These are phyloP conservation scores for Linnemannia zychae DNA, from an alignment of 192 early-diverging fungal species.

Conservation along the genomic window DNA sequence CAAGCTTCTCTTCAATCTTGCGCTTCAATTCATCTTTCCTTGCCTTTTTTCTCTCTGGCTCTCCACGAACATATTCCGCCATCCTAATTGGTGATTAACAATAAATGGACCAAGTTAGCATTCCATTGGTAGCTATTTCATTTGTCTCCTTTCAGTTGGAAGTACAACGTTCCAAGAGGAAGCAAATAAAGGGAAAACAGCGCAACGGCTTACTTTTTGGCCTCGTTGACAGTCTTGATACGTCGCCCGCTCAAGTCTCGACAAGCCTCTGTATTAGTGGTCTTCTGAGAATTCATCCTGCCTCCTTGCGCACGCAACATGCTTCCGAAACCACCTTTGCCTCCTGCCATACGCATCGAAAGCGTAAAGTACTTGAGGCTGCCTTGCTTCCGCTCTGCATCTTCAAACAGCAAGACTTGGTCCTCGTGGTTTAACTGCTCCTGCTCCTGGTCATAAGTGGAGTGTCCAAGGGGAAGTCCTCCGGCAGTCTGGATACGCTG, in stretches of 20 bases:
- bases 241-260: conserved; percentile 93
- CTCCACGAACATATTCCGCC: conserved; percentile 77
- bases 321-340: conserved; percentile 98
- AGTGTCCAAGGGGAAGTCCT: conserved; percentile 44
- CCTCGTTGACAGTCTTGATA: conserved; percentile 91
- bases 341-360: conserved; percentile 73
- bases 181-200: conserved; percentile 4
- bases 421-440: conserved; percentile 38
- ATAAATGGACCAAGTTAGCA: background rate
- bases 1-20: conserved; percentile 86
- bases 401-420: conserved; percentile 53
- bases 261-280: conserved; percentile 92
- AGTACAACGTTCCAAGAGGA: too few relatives aligned
- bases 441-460: conserved; percentile 14
- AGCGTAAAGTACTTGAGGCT: conserved; percentile 59
- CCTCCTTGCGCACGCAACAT: conserved; percentile 95
- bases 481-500: conserved; percentile 60
- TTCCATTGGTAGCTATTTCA: background rate
- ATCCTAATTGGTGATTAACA: conserved; percentile 56
- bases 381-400: conserved; percentile 11
- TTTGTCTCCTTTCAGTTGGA: too few relatives aligned
- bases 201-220: conserved; percentile 75
- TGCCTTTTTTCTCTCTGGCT: conserved; percentile 76
- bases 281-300: conserved; percentile 88
- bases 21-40: conserved; percentile 71